Base-by-base conservation (phyloP, 495 filamentous ascomycete genomes). In the Daldinia bambusicola region DNA sequence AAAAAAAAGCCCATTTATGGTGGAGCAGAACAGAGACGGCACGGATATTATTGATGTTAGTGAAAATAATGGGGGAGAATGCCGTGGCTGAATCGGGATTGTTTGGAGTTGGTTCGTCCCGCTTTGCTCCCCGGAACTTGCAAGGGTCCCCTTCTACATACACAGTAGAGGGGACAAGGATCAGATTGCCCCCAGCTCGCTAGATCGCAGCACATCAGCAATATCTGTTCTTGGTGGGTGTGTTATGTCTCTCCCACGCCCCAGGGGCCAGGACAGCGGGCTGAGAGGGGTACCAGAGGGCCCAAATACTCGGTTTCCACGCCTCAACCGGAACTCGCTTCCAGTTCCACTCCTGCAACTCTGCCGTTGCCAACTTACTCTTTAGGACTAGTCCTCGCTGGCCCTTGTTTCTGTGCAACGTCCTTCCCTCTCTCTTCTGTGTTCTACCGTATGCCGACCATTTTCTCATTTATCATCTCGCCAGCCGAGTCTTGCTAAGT, bases 11-110 rank as follows among this genome's bases (percentile, higher is more conserved):
- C 72, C 75, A 63, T 60, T 75, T 74, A 61, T 57, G 65, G 70
- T 70, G 66, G 70, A 71, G 58, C 48, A 53, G 50, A 53, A 12
- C 26, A 70, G 62, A 56, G 72, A 70, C 75, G 73, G 75, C 69
- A 75, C 75, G 72, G 75, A 70, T 77, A 75, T 77, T 74, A 72
- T 72, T 74, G 50, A 74, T 63, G 66, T 73, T 72, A 67, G 38
- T 43, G 22, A 43, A 14, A 31, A 14, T 6, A 60, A 60, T 60
- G 56, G 56, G 62, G 67, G 61, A 69, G 63, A 60, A 71, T 65
- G 67, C 70, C 64, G 68, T 69, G 75, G 72, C 64, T 75, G 66
- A 75, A 67, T 67, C 70, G 65, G 67, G 68, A 66, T 62, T 63
- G 66, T 55, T 74, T 72, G 70, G 72, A 69, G 63, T 69, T 63